These are phyloP conservation scores for Shiraia bambusicola DNA, from an alignment of 2,329 filamentous ascomycete genomes.

Conservation along the genomic window DNA sequence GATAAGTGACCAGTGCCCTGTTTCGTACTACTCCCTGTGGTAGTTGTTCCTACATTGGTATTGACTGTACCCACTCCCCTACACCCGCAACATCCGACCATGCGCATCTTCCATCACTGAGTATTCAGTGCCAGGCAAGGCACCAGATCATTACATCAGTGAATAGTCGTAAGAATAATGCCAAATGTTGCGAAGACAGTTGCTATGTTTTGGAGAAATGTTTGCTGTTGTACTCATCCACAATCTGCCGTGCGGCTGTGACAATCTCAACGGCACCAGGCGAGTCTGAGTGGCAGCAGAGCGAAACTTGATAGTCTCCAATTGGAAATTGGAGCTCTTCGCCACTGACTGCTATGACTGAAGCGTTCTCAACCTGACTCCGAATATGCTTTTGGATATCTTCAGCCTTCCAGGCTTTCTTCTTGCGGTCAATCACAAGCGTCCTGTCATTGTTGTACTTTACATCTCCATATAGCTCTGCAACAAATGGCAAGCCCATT, in stretches of 20 bases:
- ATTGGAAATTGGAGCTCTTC: slow-evolving; percentile 46
- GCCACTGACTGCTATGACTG: slow-evolving; percentile 46
- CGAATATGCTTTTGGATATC: slow-evolving; percentile 46
- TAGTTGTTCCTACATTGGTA: no score
- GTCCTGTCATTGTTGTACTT: slow-evolving; percentile 55
- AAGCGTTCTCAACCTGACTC: slow-evolving; percentile 44
- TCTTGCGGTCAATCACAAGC: slow-evolving; percentile 60
- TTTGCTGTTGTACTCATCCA: slow-evolving; percentile 45
- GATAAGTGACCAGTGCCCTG: no score
- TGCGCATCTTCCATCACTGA: no score
- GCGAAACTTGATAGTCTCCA: slow-evolving; percentile 45
- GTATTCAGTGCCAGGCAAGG: not conserved
- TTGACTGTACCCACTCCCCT: no score
- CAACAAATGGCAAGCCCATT: slow-evolving; percentile 55
- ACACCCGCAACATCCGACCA: no score
- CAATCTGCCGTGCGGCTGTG: slow-evolving; percentile 45
- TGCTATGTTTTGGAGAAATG: slow-evolving; percentile 15
- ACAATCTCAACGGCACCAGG: slow-evolving; percentile 50
- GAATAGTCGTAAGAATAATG: no score
- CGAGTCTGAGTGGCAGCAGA: slow-evolving; percentile 51
- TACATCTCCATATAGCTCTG: slow-evolving; percentile 59
- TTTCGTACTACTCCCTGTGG: no score
- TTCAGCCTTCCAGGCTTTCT: slow-evolving; percentile 53
- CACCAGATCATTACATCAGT: no score
- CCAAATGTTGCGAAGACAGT: no score